phyloP scores from a whole-genome alignment of 2,329 filamentous ascomycete species.

The Phoma sp. region DNA sequence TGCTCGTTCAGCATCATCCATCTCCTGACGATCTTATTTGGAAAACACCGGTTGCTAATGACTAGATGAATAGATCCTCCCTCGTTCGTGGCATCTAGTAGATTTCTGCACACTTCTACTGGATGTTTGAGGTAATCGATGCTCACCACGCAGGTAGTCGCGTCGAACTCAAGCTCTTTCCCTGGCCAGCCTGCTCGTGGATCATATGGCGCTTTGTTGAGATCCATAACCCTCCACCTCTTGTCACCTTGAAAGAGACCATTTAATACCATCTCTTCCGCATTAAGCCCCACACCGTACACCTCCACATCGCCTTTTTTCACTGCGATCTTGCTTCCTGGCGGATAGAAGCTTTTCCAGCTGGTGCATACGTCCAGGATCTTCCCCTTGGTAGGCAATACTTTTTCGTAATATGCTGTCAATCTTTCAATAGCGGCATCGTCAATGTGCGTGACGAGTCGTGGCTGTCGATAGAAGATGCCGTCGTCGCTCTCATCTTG shows the following conservation, averaged over 20 bases:
- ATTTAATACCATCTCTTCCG: slow-evolving; percentile 54
- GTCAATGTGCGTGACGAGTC: slow-evolving; percentile 62
- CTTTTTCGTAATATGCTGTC: slow-evolving; percentile 53
- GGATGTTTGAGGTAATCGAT: slow-evolving; percentile 60
- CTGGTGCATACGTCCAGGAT: slow-evolving; percentile 59
- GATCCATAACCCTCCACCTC: slow-evolving; percentile 48
- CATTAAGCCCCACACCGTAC: slow-evolving; percentile 58
- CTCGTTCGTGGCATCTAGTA: slow-evolving; percentile 48
- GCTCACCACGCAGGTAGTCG: slow-evolving; percentile 58
- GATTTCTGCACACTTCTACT: slow-evolving; percentile 51
- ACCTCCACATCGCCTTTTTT: slow-evolving; percentile 46
- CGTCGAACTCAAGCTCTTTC: slow-evolving; percentile 44
- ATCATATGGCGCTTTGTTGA: slow-evolving; percentile 50
- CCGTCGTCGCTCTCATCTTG: slow-evolving; percentile 46
- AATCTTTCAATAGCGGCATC: slow-evolving; percentile 55
- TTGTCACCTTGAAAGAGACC: slow-evolving; percentile 27
- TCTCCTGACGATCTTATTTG: slow-evolving; percentile 57
- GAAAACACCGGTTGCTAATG: slow-evolving; percentile 60
- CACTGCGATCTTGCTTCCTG: slow-evolving; percentile 37
- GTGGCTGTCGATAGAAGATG: slow-evolving; percentile 51
- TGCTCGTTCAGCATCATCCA: slow-evolving; percentile 56
- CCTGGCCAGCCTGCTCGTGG: slow-evolving; percentile 26
- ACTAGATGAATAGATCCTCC: slow-evolving; percentile 58
- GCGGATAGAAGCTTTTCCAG: slow-evolving; percentile 58
- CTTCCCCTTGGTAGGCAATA: slow-evolving; percentile 49